Evolutionary conservation across 2,329 filamentous ascomycete species (phyloP).

Genomic region (Exophiala oligosperma): DNA sequence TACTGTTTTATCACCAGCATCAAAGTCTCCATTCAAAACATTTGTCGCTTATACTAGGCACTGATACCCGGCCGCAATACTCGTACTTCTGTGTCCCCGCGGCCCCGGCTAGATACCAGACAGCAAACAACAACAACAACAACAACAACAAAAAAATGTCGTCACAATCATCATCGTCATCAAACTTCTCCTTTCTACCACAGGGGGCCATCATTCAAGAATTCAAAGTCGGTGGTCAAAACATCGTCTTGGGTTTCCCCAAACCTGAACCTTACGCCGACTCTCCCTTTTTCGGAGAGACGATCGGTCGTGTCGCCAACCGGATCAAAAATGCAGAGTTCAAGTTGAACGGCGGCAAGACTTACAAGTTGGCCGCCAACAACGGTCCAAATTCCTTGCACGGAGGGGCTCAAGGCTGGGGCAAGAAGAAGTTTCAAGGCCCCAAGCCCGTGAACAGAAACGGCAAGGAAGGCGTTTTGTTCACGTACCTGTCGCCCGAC

Average conservation of each 20-base stretch:
- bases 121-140: background rate
- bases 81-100: too few species aligned
- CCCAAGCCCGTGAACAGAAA: constrained; percentile 59
- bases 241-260: constrained; percentile 88
- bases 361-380: constrained; percentile 72
- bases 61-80: too few species aligned
- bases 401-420: constrained; percentile 75
- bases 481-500: constrained; percentile 62
- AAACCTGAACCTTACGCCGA: constrained; percentile 75
- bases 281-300: constrained; percentile 83
- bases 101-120: too few species aligned
- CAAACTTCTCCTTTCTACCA: constrained; percentile 46
- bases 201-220: constrained; percentile 59
- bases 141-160: constrained; percentile 21
- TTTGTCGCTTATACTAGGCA: too few species aligned
- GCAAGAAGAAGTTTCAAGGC: constrained; percentile 73
- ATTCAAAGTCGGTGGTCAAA: constrained; percentile 72
- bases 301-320: constrained; percentile 83
- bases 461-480: constrained; percentile 67
- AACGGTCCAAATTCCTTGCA: constrained; percentile 77
- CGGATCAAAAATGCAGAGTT: constrained; percentile 73
- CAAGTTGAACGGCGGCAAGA: constrained; percentile 67
- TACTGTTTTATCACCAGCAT: too few species aligned
- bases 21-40: too few species aligned
- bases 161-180: constrained; percentile 36